Percentiles rank a stretch among this genome's conserved stretches.
Evolutionary conservation across 1,284 basidiomycete species (phyloP).

Genomic region (Cryptococcus sp.): DNA sequence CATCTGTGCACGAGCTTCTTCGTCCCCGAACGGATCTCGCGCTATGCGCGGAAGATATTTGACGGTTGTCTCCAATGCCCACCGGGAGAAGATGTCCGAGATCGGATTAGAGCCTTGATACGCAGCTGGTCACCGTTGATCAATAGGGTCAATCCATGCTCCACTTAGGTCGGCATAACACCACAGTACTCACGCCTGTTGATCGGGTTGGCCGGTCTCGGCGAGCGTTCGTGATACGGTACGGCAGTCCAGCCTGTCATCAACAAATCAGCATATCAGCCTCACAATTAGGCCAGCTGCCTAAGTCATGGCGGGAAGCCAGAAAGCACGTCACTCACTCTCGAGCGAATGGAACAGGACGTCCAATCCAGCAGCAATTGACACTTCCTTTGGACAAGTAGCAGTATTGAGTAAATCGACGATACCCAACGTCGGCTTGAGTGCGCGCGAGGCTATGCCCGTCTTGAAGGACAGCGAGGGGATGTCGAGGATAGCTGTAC

Average conservation of each 20-base stretch:
- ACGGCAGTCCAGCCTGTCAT: constrained; percentile 46
- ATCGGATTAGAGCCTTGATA: constrained; percentile 97
- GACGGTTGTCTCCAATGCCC: constrained; percentile 89
- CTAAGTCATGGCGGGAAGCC: neutral
- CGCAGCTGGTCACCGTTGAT: constrained; percentile 53
- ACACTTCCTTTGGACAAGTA: constrained; percentile 78
- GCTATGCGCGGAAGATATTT: constrained; percentile 86
- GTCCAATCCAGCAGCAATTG: constrained; percentile 88
- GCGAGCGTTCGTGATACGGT: constrained; percentile 77
- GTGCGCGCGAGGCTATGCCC: constrained; percentile 86
- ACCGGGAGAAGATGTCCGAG: constrained; percentile 92
- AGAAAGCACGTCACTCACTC: constrained; percentile 53
- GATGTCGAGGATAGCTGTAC: constrained; percentile 90
- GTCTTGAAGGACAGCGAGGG: constrained; percentile 89
- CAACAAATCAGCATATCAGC: no score
- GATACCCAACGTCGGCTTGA: constrained; percentile 88
- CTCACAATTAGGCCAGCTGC: no score
- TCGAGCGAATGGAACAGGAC: constrained; percentile 94
- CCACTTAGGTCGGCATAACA: no score
- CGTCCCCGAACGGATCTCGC: constrained; percentile 69
- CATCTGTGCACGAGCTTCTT: constrained; percentile 87
- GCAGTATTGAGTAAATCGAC: constrained; percentile 82
- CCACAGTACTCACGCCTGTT: constrained; percentile 62
- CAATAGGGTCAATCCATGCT: no score
- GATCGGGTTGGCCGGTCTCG: constrained; percentile 86